phyloP scores from a whole-genome alignment of 2,329 filamentous ascomycete species.

The Juglanconis oblonga region DNA sequence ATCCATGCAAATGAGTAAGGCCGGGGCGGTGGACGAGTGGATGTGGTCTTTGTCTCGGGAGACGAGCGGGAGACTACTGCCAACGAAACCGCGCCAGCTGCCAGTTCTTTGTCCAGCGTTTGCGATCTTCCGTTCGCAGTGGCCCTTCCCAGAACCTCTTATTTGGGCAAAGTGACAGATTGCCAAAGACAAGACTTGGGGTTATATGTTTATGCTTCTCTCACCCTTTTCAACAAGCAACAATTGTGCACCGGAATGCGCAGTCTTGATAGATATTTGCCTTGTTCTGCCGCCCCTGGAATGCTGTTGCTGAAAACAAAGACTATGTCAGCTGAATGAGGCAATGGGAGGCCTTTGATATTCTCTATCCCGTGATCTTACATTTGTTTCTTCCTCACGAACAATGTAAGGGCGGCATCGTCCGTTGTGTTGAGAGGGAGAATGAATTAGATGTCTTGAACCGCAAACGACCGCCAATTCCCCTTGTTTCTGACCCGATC shows the following conservation, averaged over 20 bases:
- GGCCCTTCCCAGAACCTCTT: not conserved
- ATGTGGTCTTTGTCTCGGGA: slow-evolving; percentile 36
- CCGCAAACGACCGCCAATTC: slow-evolving; percentile 13
- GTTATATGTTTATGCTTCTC: slow-evolving; percentile 1
- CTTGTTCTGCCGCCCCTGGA: slow-evolving; percentile 20
- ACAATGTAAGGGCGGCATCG: slow-evolving; percentile 3
- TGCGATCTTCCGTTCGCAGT: slow-evolving; percentile 29
- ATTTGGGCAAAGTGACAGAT: slow-evolving; percentile 7
- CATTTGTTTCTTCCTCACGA: slow-evolving; percentile 12
- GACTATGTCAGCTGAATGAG: slow-evolving; percentile 35
- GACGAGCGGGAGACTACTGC: slow-evolving; percentile 40
- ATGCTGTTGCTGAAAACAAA: slow-evolving; percentile 30
- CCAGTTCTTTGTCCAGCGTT: slow-evolving; percentile 30
- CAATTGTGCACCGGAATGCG: slow-evolving; percentile 26
- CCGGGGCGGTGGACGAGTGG: slow-evolving; percentile 10
- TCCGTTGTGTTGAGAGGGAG: slow-evolving; percentile 1
- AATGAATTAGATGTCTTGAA: slow-evolving; percentile 12
- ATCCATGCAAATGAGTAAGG: slow-evolving; percentile 18
- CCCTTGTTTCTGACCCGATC: slow-evolving; percentile 9
- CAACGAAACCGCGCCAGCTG: slow-evolving; percentile 22
- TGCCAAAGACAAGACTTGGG: slow-evolving; percentile 2
- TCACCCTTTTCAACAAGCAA: slow-evolving; percentile 20
- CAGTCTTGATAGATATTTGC: slow-evolving; percentile 4
- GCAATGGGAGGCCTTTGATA: slow-evolving; percentile 20
- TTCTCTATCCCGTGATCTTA: slow-evolving; percentile 22